Percentiles rank a stretch among this genome's conserved stretches.
Evolutionary conservation across 2,329 filamentous ascomycete species (phyloP).

Genomic region (Phaeomoniella chlamydospora): DNA sequence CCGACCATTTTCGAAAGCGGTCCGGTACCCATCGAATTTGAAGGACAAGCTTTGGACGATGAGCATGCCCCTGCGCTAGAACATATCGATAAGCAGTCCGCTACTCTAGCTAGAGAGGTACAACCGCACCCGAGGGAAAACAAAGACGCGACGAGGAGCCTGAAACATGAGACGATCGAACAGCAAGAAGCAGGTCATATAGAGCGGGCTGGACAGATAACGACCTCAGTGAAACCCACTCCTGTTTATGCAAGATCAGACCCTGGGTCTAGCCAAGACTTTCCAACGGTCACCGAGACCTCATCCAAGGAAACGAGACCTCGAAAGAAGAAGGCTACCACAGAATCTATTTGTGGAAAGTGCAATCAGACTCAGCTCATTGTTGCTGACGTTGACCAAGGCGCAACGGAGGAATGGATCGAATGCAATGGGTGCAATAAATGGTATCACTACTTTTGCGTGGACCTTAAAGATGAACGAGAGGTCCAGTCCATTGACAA

Average conservation of each 20-base stretch:
- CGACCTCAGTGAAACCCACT: background rate
- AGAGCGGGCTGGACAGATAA: background rate
- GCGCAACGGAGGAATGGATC: conserved; percentile 40
- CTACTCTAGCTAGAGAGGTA: background rate
- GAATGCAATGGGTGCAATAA: conserved; percentile 53
- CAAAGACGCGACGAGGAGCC: too few relatives aligned
- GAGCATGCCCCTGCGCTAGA: background rate
- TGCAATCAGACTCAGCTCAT: conserved; percentile 41
- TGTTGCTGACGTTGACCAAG: conserved; percentile 36
- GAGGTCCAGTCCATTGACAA: conserved; percentile 54
- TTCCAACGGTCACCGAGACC: background rate
- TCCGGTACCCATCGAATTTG: background rate
- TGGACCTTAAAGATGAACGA: conserved; percentile 48
- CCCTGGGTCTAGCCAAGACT: background rate
- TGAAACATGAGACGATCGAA: too few relatives aligned
- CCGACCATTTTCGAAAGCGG: background rate
- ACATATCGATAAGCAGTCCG: background rate
- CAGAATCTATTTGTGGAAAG: conserved; percentile 37
- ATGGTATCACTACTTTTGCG: conserved; percentile 56
- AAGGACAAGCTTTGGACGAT: background rate
- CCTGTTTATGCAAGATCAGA: background rate
- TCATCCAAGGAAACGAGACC: conserved; percentile 8
- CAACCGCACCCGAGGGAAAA: background rate
- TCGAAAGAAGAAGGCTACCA: conserved; percentile 16
- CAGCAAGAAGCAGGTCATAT: background rate